Evolutionary conservation across 78 protist species (phyloP), one percentile per base, ranked within the genome.

Genomic region (Tieghemostelium lacteum): DNA sequence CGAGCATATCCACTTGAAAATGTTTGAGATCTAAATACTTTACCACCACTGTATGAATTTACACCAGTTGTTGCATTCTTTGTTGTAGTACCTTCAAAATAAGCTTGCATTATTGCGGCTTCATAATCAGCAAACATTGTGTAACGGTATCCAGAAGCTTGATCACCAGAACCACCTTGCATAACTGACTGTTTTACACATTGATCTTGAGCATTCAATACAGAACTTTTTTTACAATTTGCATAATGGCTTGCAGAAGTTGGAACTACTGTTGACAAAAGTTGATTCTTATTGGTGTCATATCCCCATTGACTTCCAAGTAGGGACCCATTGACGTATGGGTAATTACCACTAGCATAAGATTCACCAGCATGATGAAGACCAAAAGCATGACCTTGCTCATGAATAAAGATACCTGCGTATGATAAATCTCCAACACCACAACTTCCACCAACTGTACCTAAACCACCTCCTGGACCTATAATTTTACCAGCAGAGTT

Each of bases 91-190:
- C 85, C 85, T 39, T 57, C 65, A 39, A 60, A 55, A 24, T 70
- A 83, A 12, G 2, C n/a, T 60, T 83, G 91, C 4, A 69, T 28
- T 19, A 10, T 42, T 16, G 33, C 60, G n/a, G 19, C 19, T 50
- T 83, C 78, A 42, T n/a, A 83, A 60, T 83, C 91, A 2, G 78
- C 58, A 17, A 69, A 69, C 72, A 83, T 37, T 2, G 78, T 28
- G 37, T 40, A 83, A 39, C 50, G 65, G 33, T 83, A 70, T 31
- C 78, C 78, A 33, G 28, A 45, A 1, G 91, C 57, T 83, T 83
- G 91, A n/a, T 29, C 60, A 42, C 91, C 91, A 0, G 72, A 19
- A 42, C 91, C 91, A 83, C 65, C 85, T 64, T 77, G 87, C 87
- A 77, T 77, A 17, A 52, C 57, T 10, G 57, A 42, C 42, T 77